These are phyloP conservation scores for Euphorbia tirucalli DNA, from an alignment of 345 rosid species.

Conservation along the genomic window DNA sequence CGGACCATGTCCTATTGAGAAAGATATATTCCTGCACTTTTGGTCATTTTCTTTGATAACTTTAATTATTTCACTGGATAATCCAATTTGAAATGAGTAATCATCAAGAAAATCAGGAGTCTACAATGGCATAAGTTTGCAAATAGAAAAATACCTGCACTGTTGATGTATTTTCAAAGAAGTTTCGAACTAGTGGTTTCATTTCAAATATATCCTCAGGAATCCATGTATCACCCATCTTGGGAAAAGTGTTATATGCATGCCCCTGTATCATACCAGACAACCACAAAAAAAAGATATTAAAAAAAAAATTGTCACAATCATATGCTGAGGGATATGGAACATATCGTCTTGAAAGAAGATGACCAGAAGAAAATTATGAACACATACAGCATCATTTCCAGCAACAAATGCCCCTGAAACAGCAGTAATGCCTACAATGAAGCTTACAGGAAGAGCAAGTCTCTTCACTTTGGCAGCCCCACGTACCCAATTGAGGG, in stretches of 20 bases:
- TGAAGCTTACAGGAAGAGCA: conserved; percentile 73
- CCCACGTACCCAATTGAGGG: conserved; percentile 73
- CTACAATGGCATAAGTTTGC: neutral
- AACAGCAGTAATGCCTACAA: conserved; percentile 80
- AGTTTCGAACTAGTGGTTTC: conserved; percentile 83
- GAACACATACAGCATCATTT: conserved; percentile 77
- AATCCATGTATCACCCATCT: conserved; percentile 90
- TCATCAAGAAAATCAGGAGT: neutral
- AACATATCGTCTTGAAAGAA: conserved; percentile 1
- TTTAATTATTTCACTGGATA: neutral
- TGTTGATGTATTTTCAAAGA: conserved; percentile 83
- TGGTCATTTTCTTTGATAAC: neutral
- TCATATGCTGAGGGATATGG: neutral
- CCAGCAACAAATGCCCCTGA: conserved; percentile 99
- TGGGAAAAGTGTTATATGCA: conserved; percentile 89
- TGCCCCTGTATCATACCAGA: conserved; percentile 52
- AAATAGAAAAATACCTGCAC: conserved; percentile 63
- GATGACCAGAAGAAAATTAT: neutral
- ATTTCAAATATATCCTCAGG: conserved; percentile 72
- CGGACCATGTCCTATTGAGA: neutral
- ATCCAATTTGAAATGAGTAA: neutral
- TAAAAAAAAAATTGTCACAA: neutral
- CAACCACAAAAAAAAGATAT: neutral
- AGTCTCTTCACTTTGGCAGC: conserved; percentile 84
- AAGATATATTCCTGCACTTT: neutral